A percentile compares a stretch with the other conserved stretches of the same genome.
Conservation (phyloP, 768 basidiomycete genomes). For the Hygrophorus pudorinus region DNA sequence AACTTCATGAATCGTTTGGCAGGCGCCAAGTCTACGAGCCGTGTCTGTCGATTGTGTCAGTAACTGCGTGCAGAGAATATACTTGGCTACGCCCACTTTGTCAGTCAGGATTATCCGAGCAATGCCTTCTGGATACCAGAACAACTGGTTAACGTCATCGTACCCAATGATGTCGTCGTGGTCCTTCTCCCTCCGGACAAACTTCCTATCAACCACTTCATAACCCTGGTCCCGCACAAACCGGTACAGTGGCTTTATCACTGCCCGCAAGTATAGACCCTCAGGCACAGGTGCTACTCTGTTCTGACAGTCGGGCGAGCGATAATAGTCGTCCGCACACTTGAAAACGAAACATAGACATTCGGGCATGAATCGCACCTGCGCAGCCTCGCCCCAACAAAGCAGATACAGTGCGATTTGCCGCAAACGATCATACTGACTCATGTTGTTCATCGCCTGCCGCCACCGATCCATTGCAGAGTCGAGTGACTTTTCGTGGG, state of each 20-base stretch:
- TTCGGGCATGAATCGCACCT: slow-evolving; percentile 94
- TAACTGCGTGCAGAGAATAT: slow-evolving; percentile 1
- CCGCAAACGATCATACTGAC: slow-evolving; percentile 91
- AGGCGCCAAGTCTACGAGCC: slow-evolving; percentile 85
- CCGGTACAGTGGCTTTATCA: slow-evolving; percentile 89
- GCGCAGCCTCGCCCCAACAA: slow-evolving; percentile 97
- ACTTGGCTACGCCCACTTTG: slow-evolving; percentile 46
- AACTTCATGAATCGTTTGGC: slow-evolving; percentile 95
- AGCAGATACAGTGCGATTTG: slow-evolving; percentile 94
- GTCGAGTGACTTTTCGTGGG: slow-evolving; percentile 57
- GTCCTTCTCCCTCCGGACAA: slow-evolving; percentile 86
- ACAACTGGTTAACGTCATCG: slow-evolving; percentile 97
- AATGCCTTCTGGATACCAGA: slow-evolving; percentile 99
- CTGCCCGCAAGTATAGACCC: slow-evolving; percentile 85
- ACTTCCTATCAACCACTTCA: slow-evolving; percentile 91
- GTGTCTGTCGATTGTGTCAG: slow-evolving; percentile 40
- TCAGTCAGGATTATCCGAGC: slow-evolving; percentile 81
- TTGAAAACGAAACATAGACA: slow-evolving; percentile 99
- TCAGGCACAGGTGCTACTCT: slow-evolving; percentile 88
- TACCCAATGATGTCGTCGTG: slow-evolving; percentile 95
- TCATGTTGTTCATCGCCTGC: slow-evolving; percentile 98
- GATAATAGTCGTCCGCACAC: slow-evolving; percentile 99
- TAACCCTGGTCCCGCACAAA: slow-evolving; percentile 98
- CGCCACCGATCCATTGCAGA: slow-evolving; percentile 90
- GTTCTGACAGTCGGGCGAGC: slow-evolving; percentile 95